Base-by-base conservation (phyloP, 257 asterid species). In the Solanum clarkiae region DNA sequence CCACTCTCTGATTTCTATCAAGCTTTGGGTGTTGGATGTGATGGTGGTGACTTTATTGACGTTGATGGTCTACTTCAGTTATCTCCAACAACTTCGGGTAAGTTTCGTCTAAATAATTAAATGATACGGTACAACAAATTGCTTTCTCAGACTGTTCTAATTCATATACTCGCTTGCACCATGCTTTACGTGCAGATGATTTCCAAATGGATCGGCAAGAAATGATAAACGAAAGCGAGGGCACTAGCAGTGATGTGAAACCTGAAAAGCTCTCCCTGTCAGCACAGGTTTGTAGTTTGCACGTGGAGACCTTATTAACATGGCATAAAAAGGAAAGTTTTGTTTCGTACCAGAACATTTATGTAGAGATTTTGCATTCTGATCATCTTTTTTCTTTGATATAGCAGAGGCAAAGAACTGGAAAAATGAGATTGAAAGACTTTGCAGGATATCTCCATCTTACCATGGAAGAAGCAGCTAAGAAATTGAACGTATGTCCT, bases 381-480 rank as follows among this genome's bases (percentile, higher is more conserved):
- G 57, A 42, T 42, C 57, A 13, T 24, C 10, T 10, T 6, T 44
- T 36, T n/a, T 81, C 18, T n/a, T 57, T 22, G 85, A 86, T 89
- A 84, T 87, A 81, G 42, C 93, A 95, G 97, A 93, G 97, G 93
- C 92, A 91, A 87, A 95, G 95, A 90, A 84, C 94, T 3, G 91
- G 88, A 2, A 90, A 84, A 80, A 36, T 95, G 94, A 88, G 44
- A 59, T 5, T 92, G 86, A 87, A 83, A 22, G 97, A 93, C 83
- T 85, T 94, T 84, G 81, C 80, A 4, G 71, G 18, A 36, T 90
- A 86, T 49, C 92, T 92, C 83, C 91, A 93, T 87, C 94, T 95
- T 68, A 91, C 94, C 0, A 85, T 92, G 32, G 87, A 45, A 4
- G 85, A 3, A 7, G 96, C 94, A 1, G 87, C 94, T 4, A 84